Evolutionary conservation across 2,329 filamentous ascomycete genomes (phyloP).

Genomic region (Clonostachys solani): DNA sequence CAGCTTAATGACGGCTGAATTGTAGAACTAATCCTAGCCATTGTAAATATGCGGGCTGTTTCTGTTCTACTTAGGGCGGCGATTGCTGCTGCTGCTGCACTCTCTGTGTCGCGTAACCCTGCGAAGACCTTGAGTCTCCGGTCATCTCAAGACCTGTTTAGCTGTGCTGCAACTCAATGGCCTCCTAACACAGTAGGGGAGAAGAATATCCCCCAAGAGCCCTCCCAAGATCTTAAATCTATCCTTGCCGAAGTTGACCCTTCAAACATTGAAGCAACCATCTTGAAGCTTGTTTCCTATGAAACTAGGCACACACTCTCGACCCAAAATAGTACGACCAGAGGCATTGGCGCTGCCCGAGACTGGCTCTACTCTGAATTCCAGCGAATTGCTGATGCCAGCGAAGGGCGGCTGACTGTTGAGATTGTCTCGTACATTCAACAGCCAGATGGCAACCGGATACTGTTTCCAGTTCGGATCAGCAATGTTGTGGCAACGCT

Average conservation of each 20-base stretch:
- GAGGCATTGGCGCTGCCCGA: constrained; percentile 51
- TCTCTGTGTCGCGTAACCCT: too few relatives aligned
- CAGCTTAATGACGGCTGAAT: too few relatives aligned
- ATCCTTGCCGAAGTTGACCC: constrained; percentile 23
- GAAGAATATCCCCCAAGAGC: constrained; percentile 7
- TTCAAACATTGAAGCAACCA: constrained; percentile 40
- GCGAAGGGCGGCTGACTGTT: constrained; percentile 45
- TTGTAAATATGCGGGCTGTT: too few relatives aligned
- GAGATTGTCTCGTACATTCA: constrained; percentile 47
- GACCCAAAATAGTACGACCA: constrained; percentile 40
- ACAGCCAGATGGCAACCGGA: constrained; percentile 31
- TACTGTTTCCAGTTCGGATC: constrained; percentile 46
- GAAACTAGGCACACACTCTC: constrained; percentile 54
- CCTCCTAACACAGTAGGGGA: too few relatives aligned
- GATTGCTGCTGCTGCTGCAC: too few relatives aligned
- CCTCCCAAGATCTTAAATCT: constrained; percentile 10
- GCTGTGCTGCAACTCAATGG: too few relatives aligned
- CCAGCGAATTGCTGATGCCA: constrained; percentile 36
- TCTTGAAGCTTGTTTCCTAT: constrained; percentile 49
- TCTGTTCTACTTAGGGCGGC: too few relatives aligned
- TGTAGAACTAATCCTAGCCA: too few relatives aligned
- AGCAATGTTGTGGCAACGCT: constrained; percentile 48
- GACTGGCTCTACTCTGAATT: constrained; percentile 52
- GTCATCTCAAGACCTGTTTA: too few relatives aligned
- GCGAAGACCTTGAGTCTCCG: too few relatives aligned